Base-by-base conservation (phyloP, 192 early-diverging fungal species). In the Coemansia sp. region DNA sequence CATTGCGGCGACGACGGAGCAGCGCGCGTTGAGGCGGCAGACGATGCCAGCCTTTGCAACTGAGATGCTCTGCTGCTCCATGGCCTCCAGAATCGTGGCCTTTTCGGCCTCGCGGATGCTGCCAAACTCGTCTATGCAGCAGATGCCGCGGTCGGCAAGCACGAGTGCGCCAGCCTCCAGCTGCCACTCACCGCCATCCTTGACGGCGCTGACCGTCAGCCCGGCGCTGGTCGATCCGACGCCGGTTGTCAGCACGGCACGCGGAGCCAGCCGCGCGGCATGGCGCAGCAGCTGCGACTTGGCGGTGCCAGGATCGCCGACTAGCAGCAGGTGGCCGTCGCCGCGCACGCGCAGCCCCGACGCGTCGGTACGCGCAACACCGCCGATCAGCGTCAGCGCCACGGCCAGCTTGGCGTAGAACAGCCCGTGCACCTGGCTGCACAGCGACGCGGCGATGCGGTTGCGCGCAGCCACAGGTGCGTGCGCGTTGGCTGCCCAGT, bases 371-470 rank as follows among this genome's bases (percentile, higher is more conserved):
- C 97, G 96, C 64, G 93, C 84, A 3, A 97, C 94, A 63, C 97
- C 97, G 65, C 97, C 93, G 87, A 99, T 96, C 85, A 99, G 87
- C 24, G 94, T 87, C 41, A 99, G 81, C 3, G 95, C 93, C 75
- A 99, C 81, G 6, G 93, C 95, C 4, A 93, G 92, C 67, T 97
- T 97, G 76, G 97, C 94, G 71, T 97, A 91, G 48, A 97, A 94
- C 72, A 97, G 97, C 30, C 97, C 97, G 83, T 93, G 97, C 69
- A 99, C 97, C 21, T 95, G 97, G 24, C 95, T 94, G 5, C 95
- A 95, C 45, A 99, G 94, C 57, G 90, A 91, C 75, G 92, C 92
- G 63, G 97, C 90, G 49, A 99, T 93, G 35, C 87, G 85, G 76
- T 99, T 95, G 53, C 89, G 86, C 5, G 90, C 82, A 49, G 96